Base-by-base conservation (phyloP, 306 rosid species). In the Cercis canadensis region DNA sequence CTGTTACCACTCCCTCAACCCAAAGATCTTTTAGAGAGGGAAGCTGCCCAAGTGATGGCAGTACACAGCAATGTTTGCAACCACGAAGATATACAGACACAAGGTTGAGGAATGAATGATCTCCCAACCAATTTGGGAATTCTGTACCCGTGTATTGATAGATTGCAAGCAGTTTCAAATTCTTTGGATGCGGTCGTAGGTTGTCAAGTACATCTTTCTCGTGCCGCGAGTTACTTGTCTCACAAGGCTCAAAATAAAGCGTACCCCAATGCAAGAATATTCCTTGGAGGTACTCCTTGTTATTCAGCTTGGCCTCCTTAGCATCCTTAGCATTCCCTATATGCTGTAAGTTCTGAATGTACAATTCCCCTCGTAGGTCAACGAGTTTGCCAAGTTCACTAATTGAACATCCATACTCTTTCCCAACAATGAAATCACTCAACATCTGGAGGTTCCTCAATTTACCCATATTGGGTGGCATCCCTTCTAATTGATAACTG, bases 31-130 rank as follows among this genome's bases (percentile, higher is more conserved):
- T 55, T 6, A 55, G 61, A 4, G 0, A 0, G 15, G 39, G 61
- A 4, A 56, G 41, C 11, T 56, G 41, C 16, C 61, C 61, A 56
- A 56, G 61, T 5, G 41, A 36, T 10, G 61, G 61, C 41, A 56
- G 11, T 5, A 11, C 1, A 0, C 5, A 56, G 17, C 61, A 24
- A 29, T 29, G 4, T 6, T 29, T 11, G 29, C 62, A 56, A 12
- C 29, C 4, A 0, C 9, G 0, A 56, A 56, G 39, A 3, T 1
- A 0, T 6, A 13, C 3, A 1, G 1, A 56, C 8, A 31, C 61
- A 11, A 56, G 8, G 4, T 29, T 24, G 0, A 6, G 11, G 61
- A 24, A 56, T 10, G 40, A 56, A 14, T 0, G n/a, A 14, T 56
- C 39, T 11, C 61, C 61, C n/a, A 56, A 24, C 61, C 61, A 56